These are phyloP conservation scores for Aspergillus tanneri DNA, from an alignment of 2,329 filamentous ascomycete species.

Conservation along the genomic window DNA sequence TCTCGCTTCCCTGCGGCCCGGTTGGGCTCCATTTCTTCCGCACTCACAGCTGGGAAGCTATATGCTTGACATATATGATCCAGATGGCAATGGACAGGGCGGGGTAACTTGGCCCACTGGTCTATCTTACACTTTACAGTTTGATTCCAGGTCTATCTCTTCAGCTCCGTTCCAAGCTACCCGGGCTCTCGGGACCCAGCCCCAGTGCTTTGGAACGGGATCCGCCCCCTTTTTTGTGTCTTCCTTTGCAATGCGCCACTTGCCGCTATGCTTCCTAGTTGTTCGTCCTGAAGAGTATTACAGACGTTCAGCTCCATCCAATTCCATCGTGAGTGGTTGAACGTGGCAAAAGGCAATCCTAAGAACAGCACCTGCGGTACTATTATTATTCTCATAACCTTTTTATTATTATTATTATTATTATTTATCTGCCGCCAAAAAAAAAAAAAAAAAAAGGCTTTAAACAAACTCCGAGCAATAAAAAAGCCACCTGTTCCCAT, in stretches of 20 bases:
- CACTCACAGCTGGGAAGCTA: no score
- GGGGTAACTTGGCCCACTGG: constrained; percentile 10
- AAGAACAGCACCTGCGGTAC: not conserved
- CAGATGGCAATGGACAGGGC: not conserved
- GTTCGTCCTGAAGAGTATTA: constrained; percentile 10
- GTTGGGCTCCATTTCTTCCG: no score
- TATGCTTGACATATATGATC: constrained; percentile 11
- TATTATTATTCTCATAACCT: constrained; percentile 3
- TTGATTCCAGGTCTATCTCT: not conserved
- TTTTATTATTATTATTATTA: constrained; percentile 1
- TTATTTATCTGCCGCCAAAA: not conserved
- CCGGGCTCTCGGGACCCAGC: constrained; percentile 24
- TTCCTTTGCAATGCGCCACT: constrained; percentile 20
- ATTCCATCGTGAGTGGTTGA: constrained; percentile 30
- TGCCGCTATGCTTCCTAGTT: constrained; percentile 17
- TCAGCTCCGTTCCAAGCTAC: constrained; percentile 9
- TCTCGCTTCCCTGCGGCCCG: no score
- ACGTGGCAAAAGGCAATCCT: constrained; percentile 27
- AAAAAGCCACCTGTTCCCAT: not conserved
- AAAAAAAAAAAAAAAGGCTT: not conserved
- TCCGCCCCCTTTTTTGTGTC: constrained; percentile 13
- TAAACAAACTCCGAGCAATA: not conserved
- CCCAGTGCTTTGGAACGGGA: constrained; percentile 25
- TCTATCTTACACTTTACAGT: constrained; percentile 2
- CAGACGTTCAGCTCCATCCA: constrained; percentile 9